Base-by-base conservation (phyloP, 2,329 filamentous ascomycete species). In the Aspergillus arachidicola region DNA sequence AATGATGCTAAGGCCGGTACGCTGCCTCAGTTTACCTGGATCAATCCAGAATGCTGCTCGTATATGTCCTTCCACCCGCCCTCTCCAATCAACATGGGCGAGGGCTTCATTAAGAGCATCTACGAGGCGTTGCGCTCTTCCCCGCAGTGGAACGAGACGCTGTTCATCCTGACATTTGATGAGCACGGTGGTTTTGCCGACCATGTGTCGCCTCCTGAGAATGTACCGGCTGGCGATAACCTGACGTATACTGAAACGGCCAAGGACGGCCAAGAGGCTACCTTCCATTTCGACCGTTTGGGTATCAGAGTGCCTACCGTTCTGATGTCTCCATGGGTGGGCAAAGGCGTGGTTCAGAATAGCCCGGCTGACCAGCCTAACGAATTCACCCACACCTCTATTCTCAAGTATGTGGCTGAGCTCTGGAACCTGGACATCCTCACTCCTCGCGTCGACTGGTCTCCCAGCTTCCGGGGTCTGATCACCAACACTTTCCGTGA, bases 21-120 rank as follows among this genome's bases (percentile, higher is more conserved):
- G 0, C 74, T 84, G 1, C 78, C 81, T 6, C 72, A 75, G 46
- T 81, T 83, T 60, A 80, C 78, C 66, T 84, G 83, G 70, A 77
- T 83, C 72, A 86, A 82, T 68, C 81, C 82, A 4, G 80, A 81
- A 64, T 83, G 84, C 75, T 84, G 84, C 67, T 76, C 76, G 19
- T 81, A 82, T 65, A 85, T 77, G 63, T 82, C 80, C 16, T 81
- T 81, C 73, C 81, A 83, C 61, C 81, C 81, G 0, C 76, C 79
- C 0, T 79, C 78, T 3, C 80, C 79, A 0, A 80, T 83, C 57
- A 79, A 77, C 6, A 73, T 78, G 41, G 81, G 81, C 38, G 81
- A 83, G 65, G 72, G 69, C 26, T 81, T 82, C 61, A 76, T 83
- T 66, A 82, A 82, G 67, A 70, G 76, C 19, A 78, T 83, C 46